Conservation (phyloP, 139 green algal species). For the Zygnema cylindricum region DNA sequence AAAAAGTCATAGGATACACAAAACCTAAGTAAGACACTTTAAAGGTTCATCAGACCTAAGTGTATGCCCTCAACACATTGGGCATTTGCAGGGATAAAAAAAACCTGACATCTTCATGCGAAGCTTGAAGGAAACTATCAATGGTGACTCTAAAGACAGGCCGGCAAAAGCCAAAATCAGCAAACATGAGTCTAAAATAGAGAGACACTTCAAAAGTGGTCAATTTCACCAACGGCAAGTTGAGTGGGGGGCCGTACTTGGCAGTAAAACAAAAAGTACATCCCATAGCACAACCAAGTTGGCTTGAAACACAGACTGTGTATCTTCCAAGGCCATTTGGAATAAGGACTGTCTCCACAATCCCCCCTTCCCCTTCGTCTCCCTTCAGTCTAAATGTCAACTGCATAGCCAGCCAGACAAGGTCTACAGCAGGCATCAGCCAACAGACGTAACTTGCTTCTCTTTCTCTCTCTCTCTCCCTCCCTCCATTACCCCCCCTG, state of each 20-base stretch:
- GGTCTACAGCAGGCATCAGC: too few species aligned
- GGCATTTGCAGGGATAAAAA: too few species aligned
- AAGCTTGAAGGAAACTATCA: neutral
- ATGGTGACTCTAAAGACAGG: neutral
- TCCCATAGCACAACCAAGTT: constrained; percentile 63
- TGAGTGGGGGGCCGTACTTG: constrained; percentile 25
- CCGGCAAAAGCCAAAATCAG: neutral
- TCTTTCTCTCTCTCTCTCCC: too few species aligned
- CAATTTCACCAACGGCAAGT: too few species aligned
- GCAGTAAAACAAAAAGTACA: constrained; percentile 68
- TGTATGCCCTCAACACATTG: too few species aligned
- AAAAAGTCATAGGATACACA: too few species aligned
- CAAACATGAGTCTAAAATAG: neutral
- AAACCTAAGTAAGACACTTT: too few species aligned
- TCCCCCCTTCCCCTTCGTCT: constrained; percentile 3
- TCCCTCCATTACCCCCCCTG: too few species aligned
- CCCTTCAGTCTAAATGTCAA: constrained; percentile 40
- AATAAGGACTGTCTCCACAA: constrained; percentile 68
- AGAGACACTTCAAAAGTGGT: too few species aligned
- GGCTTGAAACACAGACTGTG: constrained; percentile 53
- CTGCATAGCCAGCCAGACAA: constrained; percentile 23
- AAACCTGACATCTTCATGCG: too few species aligned
- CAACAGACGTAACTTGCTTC: too few species aligned
- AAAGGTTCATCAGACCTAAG: too few species aligned
- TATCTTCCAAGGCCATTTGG: constrained; percentile 33